Percentiles rank a stretch among this genome's conserved stretches.
These are phyloP conservation scores for Mycena sp. DNA, from an alignment of 1,284 basidiomycete genomes.

Conservation along the genomic window DNA sequence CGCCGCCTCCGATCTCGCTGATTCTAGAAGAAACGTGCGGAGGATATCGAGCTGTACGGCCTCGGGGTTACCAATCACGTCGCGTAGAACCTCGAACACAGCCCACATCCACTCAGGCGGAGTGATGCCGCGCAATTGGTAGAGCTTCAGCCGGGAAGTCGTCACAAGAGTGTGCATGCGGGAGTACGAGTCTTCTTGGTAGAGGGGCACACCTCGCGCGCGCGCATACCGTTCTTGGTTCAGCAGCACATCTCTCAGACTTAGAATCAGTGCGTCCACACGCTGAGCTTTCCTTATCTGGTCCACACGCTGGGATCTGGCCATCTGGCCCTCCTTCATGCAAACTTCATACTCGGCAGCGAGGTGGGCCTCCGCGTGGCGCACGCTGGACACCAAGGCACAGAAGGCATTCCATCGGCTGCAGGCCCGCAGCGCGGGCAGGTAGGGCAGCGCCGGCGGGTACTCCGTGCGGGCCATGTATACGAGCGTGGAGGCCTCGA, in stretches of 20 bases:
- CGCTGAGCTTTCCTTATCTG: neutral
- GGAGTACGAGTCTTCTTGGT: too few relatives aligned
- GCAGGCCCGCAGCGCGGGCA: conserved; percentile 12
- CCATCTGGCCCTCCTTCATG: too few relatives aligned
- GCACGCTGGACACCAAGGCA: conserved; percentile 1
- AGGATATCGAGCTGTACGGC: conserved; percentile 6
- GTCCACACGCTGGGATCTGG: neutral
- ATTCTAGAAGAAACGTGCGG: conserved; percentile 1
- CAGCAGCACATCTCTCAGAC: neutral
- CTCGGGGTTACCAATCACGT: neutral
- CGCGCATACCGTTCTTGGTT: neutral
- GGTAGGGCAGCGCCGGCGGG: conserved; percentile 13
- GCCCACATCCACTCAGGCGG: neutral
- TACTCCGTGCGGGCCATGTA: conserved; percentile 7
- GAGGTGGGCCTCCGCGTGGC: too few relatives aligned
- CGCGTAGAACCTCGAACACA: neutral
- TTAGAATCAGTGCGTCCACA: neutral
- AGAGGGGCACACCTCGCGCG: neutral
- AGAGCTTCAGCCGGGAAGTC: too few relatives aligned
- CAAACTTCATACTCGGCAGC: too few relatives aligned
- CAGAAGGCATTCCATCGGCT: conserved; percentile 10
- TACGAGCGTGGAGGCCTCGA: neutral
- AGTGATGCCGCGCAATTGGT: neutral
- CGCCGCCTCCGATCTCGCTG: neutral
- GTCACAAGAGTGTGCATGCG: too few relatives aligned